phyloP scores from a whole-genome alignment of 805 yeast genomes.

The Kregervanrija pseudodelftensis region DNA sequence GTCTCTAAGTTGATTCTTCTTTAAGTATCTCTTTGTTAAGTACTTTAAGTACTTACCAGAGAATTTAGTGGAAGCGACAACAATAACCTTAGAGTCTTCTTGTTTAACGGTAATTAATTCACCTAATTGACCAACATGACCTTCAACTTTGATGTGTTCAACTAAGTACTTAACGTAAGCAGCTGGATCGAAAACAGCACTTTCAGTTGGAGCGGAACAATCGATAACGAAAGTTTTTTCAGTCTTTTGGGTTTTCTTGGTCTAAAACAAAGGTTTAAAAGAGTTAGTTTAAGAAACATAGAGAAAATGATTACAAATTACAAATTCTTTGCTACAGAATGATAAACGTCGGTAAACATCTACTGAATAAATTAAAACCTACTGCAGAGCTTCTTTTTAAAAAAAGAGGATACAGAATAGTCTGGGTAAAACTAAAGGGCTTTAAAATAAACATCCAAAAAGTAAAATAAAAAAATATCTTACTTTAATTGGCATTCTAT shows the following conservation, averaged over 20 bases:
- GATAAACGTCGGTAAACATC: neutral
- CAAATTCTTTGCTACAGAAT: conserved; percentile 6
- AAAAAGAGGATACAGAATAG: conserved; percentile 16
- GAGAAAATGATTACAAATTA: neutral
- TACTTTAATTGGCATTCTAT: conserved; percentile 21
- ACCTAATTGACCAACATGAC: conserved; percentile 94
- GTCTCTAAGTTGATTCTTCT: conserved; percentile 99
- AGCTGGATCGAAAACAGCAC: conserved; percentile 96
- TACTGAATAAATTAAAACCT: conserved; percentile 5
- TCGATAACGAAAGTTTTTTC: conserved; percentile 91
- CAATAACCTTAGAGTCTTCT: conserved; percentile 85
- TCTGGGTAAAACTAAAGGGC: conserved; percentile 11
- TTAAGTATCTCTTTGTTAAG: conserved; percentile 99
- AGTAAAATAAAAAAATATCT: neutral
- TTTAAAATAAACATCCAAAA: conserved; percentile 16
- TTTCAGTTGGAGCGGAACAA: conserved; percentile 94
- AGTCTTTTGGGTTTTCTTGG: conserved; percentile 67
- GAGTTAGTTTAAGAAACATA: conserved; percentile 6
- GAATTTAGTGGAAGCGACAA: conserved; percentile 87
- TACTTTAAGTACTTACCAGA: conserved; percentile 99
- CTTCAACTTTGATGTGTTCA: conserved; percentile 99
- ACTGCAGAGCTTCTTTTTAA: conserved; percentile 5
- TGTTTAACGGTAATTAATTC: conserved; percentile 81
- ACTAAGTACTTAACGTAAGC: conserved; percentile 95
- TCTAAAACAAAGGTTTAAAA: conserved; percentile 31